Evolutionary conservation across 2,329 filamentous ascomycete species (phyloP).

Genomic region (Fusarium pseudograminearum): DNA sequence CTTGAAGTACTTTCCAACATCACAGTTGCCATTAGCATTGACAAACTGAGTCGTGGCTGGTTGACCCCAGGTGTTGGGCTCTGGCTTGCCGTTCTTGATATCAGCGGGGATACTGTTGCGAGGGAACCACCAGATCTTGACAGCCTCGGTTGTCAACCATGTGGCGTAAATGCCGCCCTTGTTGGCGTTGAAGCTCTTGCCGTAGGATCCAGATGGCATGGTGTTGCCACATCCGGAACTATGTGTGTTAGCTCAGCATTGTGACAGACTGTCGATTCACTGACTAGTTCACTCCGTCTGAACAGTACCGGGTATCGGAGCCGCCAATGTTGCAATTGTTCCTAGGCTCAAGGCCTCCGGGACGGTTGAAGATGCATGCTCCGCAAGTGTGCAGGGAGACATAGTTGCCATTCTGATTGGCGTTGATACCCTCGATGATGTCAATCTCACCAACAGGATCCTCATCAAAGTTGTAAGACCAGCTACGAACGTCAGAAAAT

Average conservation of each 20-base stretch:
- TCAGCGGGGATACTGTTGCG: constrained; percentile 17
- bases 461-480: constrained; percentile 27
- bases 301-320: neutral
- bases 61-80: constrained; percentile 16
- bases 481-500: neutral
- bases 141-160: constrained; percentile 16
- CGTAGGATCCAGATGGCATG: constrained; percentile 20
- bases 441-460: constrained; percentile 27
- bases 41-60: constrained; percentile 24
- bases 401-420: constrained; percentile 10
- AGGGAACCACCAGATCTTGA: constrained; percentile 30
- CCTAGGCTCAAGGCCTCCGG: constrained; percentile 14
- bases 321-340: constrained; percentile 18
- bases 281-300: constrained; percentile 5
- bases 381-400: constrained; percentile 27
- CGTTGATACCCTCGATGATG: constrained; percentile 21
- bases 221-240: constrained; percentile 24
- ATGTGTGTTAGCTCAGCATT: neutral
- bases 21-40: constrained; percentile 26
- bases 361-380: constrained; percentile 11
- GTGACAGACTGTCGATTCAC: neutral
- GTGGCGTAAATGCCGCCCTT: constrained; percentile 20
- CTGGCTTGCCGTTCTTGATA: constrained; percentile 17
- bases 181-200: constrained; percentile 22
- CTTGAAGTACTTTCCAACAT: constrained; percentile 30